Evolutionary conservation across 192 early-diverging fungal genomes (phyloP).

Genomic region (Globomyces pollinis-pini): DNA sequence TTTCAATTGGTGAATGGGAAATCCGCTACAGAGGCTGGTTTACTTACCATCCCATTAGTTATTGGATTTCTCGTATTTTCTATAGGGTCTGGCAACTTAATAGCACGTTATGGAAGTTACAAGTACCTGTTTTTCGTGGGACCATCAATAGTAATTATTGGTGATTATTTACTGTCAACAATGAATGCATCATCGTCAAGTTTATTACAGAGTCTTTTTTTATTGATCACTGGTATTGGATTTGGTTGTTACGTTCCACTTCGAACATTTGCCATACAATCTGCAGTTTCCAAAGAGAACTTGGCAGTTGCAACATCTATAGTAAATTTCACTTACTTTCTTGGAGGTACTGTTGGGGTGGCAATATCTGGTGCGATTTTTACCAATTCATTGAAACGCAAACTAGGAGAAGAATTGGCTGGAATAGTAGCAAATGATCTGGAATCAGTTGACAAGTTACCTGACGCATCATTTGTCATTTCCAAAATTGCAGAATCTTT

Average conservation of each 20-base stretch:
- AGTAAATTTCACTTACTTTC: slow-evolving; percentile 55
- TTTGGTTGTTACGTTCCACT: slow-evolving; percentile 70
- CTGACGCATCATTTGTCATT: no score
- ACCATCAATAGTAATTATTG: slow-evolving; percentile 51
- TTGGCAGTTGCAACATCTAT: slow-evolving; percentile 70
- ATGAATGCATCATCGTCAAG: slow-evolving; percentile 42
- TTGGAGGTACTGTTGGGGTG: slow-evolving; percentile 57
- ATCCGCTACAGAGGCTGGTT: slow-evolving; percentile 18
- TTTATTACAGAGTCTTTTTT: slow-evolving; percentile 46
- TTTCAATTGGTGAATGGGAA: slow-evolving; percentile 23
- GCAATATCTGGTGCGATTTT: slow-evolving; percentile 62
- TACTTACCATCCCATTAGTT: slow-evolving; percentile 19
- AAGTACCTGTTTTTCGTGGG: slow-evolving; percentile 57
- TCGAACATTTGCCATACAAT: slow-evolving; percentile 65
- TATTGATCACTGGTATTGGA: slow-evolving; percentile 68
- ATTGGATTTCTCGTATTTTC: slow-evolving; percentile 18
- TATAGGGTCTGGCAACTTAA: slow-evolving; percentile 26
- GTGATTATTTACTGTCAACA: slow-evolving; percentile 55
- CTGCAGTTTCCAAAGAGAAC: slow-evolving; percentile 50
- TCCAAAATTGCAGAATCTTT: slow-evolving; percentile 22
- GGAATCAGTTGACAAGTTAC: no score
- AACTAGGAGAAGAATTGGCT: slow-evolving; percentile 22
- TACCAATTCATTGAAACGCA: slow-evolving; percentile 46
- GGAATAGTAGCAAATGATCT: no score
- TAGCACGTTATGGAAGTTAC: slow-evolving; percentile 52